These are phyloP conservation scores for Podila epicladia DNA, from an alignment of 192 early-diverging fungal genomes.

Conservation along the genomic window DNA sequence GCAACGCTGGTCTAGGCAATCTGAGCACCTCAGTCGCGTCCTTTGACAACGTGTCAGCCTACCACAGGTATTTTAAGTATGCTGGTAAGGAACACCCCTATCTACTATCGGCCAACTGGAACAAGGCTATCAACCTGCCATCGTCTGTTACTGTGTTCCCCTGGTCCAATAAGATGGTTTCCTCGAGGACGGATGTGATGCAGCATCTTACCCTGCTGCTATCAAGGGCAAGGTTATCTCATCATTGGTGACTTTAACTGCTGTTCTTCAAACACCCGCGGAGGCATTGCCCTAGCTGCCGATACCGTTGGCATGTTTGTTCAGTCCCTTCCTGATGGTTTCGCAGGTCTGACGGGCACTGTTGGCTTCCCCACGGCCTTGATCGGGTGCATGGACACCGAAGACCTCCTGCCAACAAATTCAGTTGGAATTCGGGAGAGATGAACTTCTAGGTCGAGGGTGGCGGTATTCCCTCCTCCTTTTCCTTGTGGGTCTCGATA, in stretches of 20 bases:
- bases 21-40: slow-evolving; percentile 10
- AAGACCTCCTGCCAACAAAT: slow-evolving; percentile 21
- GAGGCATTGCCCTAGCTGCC: slow-evolving; percentile 29
- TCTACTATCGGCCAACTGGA: slow-evolving; percentile 3
- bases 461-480: slow-evolving; percentile 40
- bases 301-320: slow-evolving; percentile 28
- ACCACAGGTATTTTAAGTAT: slow-evolving; percentile 23
- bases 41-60: slow-evolving; percentile 13
- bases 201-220: slow-evolving; percentile 9
- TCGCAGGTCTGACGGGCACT: slow-evolving; percentile 17
- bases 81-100: slow-evolving; percentile 27
- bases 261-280: slow-evolving; percentile 51
- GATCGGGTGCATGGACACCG: slow-evolving; percentile 31
- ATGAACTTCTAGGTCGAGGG: slow-evolving; percentile 11
- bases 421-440: slow-evolving; percentile 3
- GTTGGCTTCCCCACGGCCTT: slow-evolving; percentile 42
- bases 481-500: background rate
- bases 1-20: slow-evolving; percentile 13
- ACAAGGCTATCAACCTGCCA: slow-evolving; percentile 47
- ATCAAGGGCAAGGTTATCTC: slow-evolving; percentile 58
- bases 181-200: slow-evolving; percentile 26
- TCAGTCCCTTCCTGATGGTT: slow-evolving; percentile 35
- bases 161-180: slow-evolving; percentile 26
- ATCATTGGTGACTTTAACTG: slow-evolving; percentile 47
- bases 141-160: slow-evolving; percentile 26